Evolutionary conservation across 805 yeast genomes (phyloP), one percentile per base, ranked within the genome.

Genomic region (Yarrowia hollandica): DNA sequence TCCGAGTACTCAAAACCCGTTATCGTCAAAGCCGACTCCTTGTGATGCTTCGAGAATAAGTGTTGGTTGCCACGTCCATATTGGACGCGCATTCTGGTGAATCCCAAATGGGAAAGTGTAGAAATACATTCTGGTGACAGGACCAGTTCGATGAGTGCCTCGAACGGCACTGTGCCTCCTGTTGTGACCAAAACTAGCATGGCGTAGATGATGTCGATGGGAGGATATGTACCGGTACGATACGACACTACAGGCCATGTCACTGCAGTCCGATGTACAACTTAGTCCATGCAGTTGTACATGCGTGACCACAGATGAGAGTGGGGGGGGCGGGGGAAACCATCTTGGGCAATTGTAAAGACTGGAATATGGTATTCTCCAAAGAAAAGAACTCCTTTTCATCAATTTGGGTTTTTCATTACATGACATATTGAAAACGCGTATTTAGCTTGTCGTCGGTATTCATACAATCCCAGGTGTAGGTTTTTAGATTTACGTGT

Each of bases 121-220:
- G 65, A 39, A 0, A 81, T 62, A 31, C 84, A 78, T 2, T 65
- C 58, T 0, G 62, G 58, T 7, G 68, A 60, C 7, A 83, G 63
- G 0, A 81, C 70, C 8, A 75, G 68, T n/a, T 70, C 70, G 1
- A 92, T 71, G 14, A 92, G 78, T 15, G 68, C 72, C 10, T 78
- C 76, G 68, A 92, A 92, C 0, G 96, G 86, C 18, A 87, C 91
- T 0, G 97, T 91, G 1, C 97, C 97, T 0, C 98, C 98, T 3
- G 95, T 86, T 0, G 95, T 85, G 5, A 91, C 85, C 30, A 91
- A 64, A 16, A 66, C 67, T 12, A 35, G 61, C 64, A 55, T 57
- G 57, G 22, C 28, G 34, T n/a, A 10, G 28, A 18, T 25, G 44
- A 12, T 48, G 44, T 25, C n/a, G n/a, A n/a, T n/a, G n/a, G 33